A percentile compares a stretch with the other conserved stretches of the same genome.
These are phyloP conservation scores for Termitomyces sp. DNA, from an alignment of 768 basidiomycete genomes.

Conservation along the genomic window DNA sequence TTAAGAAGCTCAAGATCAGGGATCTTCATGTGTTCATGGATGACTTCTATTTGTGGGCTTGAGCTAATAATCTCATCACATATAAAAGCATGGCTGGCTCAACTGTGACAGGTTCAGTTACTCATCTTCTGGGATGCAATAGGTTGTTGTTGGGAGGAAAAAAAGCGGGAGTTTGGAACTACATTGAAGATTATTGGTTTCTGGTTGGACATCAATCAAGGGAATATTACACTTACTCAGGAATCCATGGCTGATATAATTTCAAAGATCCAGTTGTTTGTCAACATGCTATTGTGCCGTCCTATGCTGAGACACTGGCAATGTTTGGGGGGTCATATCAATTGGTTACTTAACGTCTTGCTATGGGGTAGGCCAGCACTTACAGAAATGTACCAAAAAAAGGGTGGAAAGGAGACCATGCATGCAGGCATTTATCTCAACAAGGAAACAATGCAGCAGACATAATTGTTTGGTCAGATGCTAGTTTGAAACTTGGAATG, in stretches of 20 bases:
- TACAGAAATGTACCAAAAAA: conserved; percentile 10
- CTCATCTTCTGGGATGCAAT: conserved; percentile 24
- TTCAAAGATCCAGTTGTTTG: background rate
- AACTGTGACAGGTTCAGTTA: conserved; percentile 20
- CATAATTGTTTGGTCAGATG: too few relatives aligned
- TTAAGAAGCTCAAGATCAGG: conserved; percentile 12
- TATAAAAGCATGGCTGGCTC: conserved; percentile 1
- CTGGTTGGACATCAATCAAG: conserved; percentile 18
- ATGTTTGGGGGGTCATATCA: conserved; percentile 26
- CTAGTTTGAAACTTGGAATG: too few relatives aligned
- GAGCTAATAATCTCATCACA: background rate
- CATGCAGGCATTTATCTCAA: too few relatives aligned
- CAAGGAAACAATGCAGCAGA: too few relatives aligned
- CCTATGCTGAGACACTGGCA: conserved; percentile 19
- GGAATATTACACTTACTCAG: conserved; percentile 10
- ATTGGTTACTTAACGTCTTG: conserved; percentile 30
- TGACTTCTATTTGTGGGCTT: background rate
- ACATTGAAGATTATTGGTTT: conserved; percentile 32
- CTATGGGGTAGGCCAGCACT: conserved; percentile 11
- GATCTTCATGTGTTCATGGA: conserved; percentile 26
- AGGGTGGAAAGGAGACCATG: background rate
- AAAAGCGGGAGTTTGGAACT: conserved; percentile 23
- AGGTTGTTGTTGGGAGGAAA: conserved; percentile 22
- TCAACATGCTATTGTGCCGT: background rate
- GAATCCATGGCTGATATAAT: conserved; percentile 14